Conservation (phyloP, 768 basidiomycete species). For the Cystofilobasidium ferigula region DNA sequence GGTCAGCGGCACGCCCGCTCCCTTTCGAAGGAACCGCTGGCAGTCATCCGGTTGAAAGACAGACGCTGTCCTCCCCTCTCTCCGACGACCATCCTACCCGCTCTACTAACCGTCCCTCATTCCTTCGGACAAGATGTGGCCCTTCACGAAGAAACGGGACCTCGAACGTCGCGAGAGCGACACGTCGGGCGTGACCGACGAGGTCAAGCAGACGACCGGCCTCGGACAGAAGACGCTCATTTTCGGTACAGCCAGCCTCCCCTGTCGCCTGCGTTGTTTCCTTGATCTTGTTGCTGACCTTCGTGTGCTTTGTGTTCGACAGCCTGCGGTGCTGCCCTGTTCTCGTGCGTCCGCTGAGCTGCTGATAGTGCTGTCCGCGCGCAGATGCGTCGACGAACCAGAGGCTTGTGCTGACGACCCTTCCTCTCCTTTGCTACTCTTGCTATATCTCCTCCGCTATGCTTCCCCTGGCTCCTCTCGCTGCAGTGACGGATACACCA, state of each 20-base stretch:
- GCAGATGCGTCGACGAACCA: too few species aligned
- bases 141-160: conserved; percentile 7
- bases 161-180: background rate
- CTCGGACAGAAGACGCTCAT: background rate
- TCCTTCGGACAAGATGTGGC: background rate
- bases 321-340: background rate
- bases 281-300: background rate
- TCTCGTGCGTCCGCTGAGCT: background rate
- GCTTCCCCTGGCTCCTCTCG: too few species aligned
- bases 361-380: too few species aligned
- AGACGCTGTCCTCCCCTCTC: background rate
- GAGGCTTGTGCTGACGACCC: too few species aligned
- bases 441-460: too few species aligned
- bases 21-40: too few species aligned
- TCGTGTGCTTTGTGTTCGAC: background rate
- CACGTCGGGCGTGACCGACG: background rate
- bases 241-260: conserved; percentile 1
- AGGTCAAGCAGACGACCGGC: conserved; percentile 13
- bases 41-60: too few species aligned
- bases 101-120: background rate
- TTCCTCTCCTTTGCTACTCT: too few species aligned
- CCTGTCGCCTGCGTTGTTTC: background rate
- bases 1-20: too few species aligned
- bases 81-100: background rate
- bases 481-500: too few species aligned